phyloP scores from a whole-genome alignment of 371 early-diverging fungal genomes.

The Rhizomucor miehei region DNA sequence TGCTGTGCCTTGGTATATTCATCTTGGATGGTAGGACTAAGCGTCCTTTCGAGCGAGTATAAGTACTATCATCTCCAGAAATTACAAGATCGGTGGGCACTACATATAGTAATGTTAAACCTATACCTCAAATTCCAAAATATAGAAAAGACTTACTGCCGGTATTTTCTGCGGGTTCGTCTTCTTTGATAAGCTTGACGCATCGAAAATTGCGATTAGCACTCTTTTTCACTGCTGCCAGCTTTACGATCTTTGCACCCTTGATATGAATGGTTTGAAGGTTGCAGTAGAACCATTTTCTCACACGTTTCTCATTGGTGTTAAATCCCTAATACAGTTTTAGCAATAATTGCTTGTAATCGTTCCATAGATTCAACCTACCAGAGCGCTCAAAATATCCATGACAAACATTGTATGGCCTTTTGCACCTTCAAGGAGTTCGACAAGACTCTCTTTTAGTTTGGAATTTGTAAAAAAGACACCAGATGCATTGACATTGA shows the following conservation, averaged over 20 bases:
- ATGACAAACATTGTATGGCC: slow-evolving; percentile 19
- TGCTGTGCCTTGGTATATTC: neutral
- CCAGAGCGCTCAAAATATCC: slow-evolving; percentile 38
- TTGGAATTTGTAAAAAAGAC: slow-evolving; percentile 11
- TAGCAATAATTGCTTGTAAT: neutral
- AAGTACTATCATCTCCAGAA: too few relatives aligned
- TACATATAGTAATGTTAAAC: too few relatives aligned
- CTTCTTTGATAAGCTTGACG: too few relatives aligned
- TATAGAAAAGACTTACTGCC: too few relatives aligned
- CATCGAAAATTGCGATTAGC: too few relatives aligned
- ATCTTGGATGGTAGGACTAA: slow-evolving; percentile 4
- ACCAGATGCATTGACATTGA: slow-evolving; percentile 29
- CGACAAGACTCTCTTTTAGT: slow-evolving; percentile 14
- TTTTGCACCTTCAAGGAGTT: slow-evolving; percentile 23
- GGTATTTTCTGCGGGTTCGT: too few relatives aligned
- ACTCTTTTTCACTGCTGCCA: too few relatives aligned
- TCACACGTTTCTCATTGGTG: slow-evolving; percentile 2
- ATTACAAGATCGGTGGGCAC: too few relatives aligned
- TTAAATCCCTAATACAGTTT: slow-evolving; percentile 28
- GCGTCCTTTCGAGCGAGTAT: neutral
- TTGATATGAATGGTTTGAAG: slow-evolving; percentile 13
- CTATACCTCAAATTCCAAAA: too few relatives aligned
- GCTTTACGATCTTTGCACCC: neutral
- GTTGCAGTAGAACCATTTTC: slow-evolving; percentile 35
- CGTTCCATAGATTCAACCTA: slow-evolving; percentile 12